These are phyloP conservation scores for Thermothielavioides terrestris DNA, from an alignment of 495 filamentous ascomycete species.

Conservation along the genomic window DNA sequence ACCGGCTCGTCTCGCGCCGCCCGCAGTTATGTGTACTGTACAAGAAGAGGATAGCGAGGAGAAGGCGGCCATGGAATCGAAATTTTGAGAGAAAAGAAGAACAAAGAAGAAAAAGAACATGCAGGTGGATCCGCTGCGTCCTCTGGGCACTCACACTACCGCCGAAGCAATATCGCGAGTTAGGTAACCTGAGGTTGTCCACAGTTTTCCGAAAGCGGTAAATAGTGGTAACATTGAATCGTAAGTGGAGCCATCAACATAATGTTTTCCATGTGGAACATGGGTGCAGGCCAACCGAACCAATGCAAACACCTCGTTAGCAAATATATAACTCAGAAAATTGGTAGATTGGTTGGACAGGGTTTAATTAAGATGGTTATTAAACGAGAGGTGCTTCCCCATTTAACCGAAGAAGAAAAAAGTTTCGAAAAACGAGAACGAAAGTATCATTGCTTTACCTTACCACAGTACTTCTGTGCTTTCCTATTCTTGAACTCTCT, in stretches of 20 bases:
- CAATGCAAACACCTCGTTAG: constrained; percentile 12
- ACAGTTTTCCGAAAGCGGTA: no score
- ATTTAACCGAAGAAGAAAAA: constrained; percentile 25
- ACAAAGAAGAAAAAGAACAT: no score
- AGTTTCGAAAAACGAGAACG: constrained; percentile 7
- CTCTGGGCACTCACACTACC: no score
- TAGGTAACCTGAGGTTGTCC: no score
- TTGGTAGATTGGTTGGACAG: constrained; percentile 18
- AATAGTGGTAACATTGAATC: no score
- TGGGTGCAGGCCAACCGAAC: background rate
- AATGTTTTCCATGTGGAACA: constrained; percentile 1
- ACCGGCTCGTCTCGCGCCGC: no score
- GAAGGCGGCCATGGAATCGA: no score
- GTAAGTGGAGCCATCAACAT: constrained; percentile 2
- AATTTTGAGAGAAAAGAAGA: no score
- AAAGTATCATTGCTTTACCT: constrained; percentile 1
- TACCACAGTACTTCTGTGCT: background rate
- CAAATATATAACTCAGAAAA: constrained; percentile 21
- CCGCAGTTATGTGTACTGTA: background rate
- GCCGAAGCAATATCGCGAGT: no score
- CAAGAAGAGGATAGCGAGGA: no score
- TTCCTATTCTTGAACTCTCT: background rate
- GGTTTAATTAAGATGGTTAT: constrained; percentile 23
- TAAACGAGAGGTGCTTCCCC: constrained; percentile 13
- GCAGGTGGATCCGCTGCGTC: no score